These are phyloP conservation scores for Euphorbia peplus DNA, from an alignment of 345 rosid species.

Conservation along the genomic window DNA sequence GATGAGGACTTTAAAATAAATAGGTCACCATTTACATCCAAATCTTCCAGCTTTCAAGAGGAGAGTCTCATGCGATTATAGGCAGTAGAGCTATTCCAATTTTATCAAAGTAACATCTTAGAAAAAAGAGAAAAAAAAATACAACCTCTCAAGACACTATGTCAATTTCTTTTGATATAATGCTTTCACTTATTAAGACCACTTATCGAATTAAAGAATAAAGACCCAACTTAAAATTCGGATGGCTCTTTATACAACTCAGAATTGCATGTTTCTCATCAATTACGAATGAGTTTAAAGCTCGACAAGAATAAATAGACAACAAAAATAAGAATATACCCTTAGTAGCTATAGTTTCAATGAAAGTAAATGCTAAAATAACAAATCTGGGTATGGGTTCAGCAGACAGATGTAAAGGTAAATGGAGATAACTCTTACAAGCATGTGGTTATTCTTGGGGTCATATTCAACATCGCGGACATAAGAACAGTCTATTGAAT, in stretches of 20 bases:
- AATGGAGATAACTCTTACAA: slow-evolving; percentile 44
- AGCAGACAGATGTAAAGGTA: background rate
- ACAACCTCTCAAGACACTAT: background rate
- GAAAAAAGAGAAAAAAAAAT: too few relatives aligned
- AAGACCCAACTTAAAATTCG: background rate
- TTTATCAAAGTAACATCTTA: background rate
- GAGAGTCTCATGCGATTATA: background rate
- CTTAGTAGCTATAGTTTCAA: background rate
- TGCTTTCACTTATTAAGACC: too few relatives aligned
- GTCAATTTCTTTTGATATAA: too few relatives aligned
- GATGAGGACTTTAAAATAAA: background rate
- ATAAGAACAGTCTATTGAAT: slow-evolving; percentile 61
- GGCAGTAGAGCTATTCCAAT: background rate
- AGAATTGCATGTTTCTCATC: background rate
- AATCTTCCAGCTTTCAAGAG: background rate
- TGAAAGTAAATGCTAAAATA: background rate
- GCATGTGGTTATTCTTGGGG: slow-evolving; percentile 56
- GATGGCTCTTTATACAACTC: background rate
- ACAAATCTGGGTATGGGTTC: background rate
- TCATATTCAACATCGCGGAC: slow-evolving; percentile 62
- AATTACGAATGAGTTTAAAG: background rate
- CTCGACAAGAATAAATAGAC: background rate
- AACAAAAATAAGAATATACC: background rate
- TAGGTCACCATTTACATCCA: background rate
- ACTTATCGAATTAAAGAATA: background rate